Percentiles rank a stretch among this genome's conserved stretches.
Evolutionary conservation across 1,139 yeast species (phyloP).

Genomic region (Pichia sp.): DNA sequence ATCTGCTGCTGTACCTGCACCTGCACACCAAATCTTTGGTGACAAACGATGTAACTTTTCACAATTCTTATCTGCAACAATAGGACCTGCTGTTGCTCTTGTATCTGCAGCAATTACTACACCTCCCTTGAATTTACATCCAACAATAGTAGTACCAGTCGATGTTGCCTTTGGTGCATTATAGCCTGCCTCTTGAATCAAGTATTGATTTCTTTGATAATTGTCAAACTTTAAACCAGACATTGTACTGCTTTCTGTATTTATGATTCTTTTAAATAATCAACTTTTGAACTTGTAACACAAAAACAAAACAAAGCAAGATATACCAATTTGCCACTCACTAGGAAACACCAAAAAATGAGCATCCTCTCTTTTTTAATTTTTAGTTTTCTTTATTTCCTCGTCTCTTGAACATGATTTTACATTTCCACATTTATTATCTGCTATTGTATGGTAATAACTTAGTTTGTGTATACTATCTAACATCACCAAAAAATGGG

Average conservation of each 20-base stretch:
- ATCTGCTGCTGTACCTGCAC: slow-evolving; percentile 99
- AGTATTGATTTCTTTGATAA: slow-evolving; percentile 75
- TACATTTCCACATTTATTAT: neutral
- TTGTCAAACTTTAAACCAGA: slow-evolving; percentile 90
- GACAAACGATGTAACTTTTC: slow-evolving; percentile 89
- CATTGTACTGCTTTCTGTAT: slow-evolving; percentile 36
- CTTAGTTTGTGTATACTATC: too few species aligned
- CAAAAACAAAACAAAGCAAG: neutral
- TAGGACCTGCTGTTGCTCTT: slow-evolving; percentile 91
- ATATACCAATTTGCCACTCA: slow-evolving; percentile 11
- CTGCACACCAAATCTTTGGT: slow-evolving; percentile 98
- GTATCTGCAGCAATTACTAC: slow-evolving; percentile 98
- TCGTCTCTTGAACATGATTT: neutral
- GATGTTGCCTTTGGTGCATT: slow-evolving; percentile 85
- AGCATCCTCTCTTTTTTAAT: too few species aligned
- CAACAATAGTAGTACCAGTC: slow-evolving; percentile 97
- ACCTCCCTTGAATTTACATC: slow-evolving; percentile 86
- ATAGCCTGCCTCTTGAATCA: slow-evolving; percentile 60
- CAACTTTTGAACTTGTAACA: too few species aligned
- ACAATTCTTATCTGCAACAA: slow-evolving; percentile 97
- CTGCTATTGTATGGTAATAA: too few species aligned
- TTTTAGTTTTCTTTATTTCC: neutral
- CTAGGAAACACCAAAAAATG: neutral
- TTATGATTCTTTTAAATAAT: too few species aligned
- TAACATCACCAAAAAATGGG: slow-evolving; percentile 22